Evolutionary conservation across 176 grass and related monocot genomes (phyloP), one percentile per base, ranked within the genome.

Genomic region (Carex cristatella): DNA sequence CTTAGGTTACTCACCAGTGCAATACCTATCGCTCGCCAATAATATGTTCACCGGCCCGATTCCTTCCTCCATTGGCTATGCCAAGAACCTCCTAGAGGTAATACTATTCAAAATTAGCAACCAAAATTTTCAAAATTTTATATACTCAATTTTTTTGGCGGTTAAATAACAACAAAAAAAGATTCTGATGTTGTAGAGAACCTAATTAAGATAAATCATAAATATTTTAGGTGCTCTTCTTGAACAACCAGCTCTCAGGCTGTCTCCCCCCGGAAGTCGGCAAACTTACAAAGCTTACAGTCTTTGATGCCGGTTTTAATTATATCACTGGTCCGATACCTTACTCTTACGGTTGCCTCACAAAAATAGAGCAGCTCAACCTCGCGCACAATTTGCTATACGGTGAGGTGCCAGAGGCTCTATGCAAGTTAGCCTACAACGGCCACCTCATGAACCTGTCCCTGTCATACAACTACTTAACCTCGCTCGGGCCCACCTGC

Each of bases 241-340:
- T 98, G 85, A 90, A 90, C 87, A 98, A 98, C 80, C 30, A 3
- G 1, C 93, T 98, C 83, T 81, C 89, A 44, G 96, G 96, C 27
- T 98, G 96, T 89, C 96, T 98, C 46, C 95, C 96, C 3, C 86
- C 79, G 80, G 89, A 98, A 88, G 80, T 98, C 1, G 96, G 96
- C 48, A 87, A 92, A 69, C 91, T 98, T 18, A 46, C 15, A 33
- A 94, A 93, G 37, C 91, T 93, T 40, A 90, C 89, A 5, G 93
- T 98, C n/a, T 95, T 98, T 84, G 96, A 98, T 88, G 96, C 96
- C 28, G 89, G 96, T 27, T 85, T 78, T 35, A 98, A 98, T 91
- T 77, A 58, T 62, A 85, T 98, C 70, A 94, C 93, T 0, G 96
- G 96, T 70, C 72, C 93, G 15, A 95, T 98, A 37, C 96, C 96